Base-by-base conservation (phyloP, 2,329 filamentous ascomycete species). In the Hortaea sp. region DNA sequence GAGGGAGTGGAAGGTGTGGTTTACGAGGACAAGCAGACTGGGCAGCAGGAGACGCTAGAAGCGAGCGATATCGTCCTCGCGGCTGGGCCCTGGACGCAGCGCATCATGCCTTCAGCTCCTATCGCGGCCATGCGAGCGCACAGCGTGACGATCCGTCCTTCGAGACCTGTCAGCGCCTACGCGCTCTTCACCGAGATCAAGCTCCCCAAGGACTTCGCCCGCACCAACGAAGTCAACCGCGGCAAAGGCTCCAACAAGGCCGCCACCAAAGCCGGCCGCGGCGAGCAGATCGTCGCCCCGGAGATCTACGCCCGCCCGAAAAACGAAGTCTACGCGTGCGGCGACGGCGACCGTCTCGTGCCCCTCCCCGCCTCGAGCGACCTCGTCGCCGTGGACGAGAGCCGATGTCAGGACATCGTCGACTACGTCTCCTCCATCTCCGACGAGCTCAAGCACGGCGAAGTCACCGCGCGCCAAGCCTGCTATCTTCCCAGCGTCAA, bases 271-370 rank as follows among this genome's bases (percentile, higher is more conserved):
- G 59, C 74, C 71, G 69, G 68, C 69, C 73, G 58, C 68, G 67
- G 57, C 77, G 76, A 66, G 72, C 73, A 80, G 29, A 76, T 76
- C 12, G 87, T 88, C 9, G 82, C 87, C 28, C 92, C 92, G 0
- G 92, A 98, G 65, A 92, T 97, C 51, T 98, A 98, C 63, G 85
- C 92, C 0, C 77, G 92, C 4, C 89, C 89, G 0, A 84, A 88
- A 62, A 78, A 84, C 46, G 89, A 95, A 63, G 84, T 95, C 7
- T 98, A 98, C 64, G 89, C 88, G 0, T 98, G 92, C 62, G 92
- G 88, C 39, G 89, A 95, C 59, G 87, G 88, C 20, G 92, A 98
- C 62, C 76, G 76, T 1, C 65, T 74, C 3, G 75, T 87, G 0
- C 83, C 87, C 0, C 74, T 98, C 1, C 92, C 92, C 0, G 71